A percentile compares a stretch with the other conserved stretches of the same genome.
Conservation (phyloP, 2,329 filamentous ascomycete genomes). For the Verticillium dahliae region DNA sequence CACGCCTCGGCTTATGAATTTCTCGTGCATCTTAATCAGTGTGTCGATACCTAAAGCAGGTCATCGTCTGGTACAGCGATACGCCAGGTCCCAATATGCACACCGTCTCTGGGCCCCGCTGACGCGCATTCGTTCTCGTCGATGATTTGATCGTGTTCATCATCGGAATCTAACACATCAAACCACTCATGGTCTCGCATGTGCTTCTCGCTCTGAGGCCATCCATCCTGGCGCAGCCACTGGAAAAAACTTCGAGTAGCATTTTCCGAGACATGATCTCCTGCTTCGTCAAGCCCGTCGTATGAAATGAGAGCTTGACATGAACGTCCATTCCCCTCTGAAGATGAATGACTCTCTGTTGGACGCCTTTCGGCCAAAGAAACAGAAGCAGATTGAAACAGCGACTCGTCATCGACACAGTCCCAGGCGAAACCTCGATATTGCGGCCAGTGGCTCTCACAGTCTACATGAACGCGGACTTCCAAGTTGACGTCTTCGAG, state of each 20-base stretch:
- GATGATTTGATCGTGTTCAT: slow-evolving; percentile 6
- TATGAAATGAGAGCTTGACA: slow-evolving; percentile 1
- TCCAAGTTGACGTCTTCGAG: slow-evolving; percentile 20
- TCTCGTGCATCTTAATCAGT: too few species aligned
- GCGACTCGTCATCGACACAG: slow-evolving; percentile 5
- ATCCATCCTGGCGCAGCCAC: slow-evolving; percentile 20
- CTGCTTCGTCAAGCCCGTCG: slow-evolving; percentile 7
- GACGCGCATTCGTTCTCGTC: not conserved
- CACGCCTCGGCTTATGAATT: too few species aligned
- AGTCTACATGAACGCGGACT: slow-evolving; percentile 18
- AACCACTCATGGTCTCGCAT: slow-evolving; percentile 20
- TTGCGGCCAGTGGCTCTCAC: slow-evolving; percentile 15
- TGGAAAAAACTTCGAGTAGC: slow-evolving; percentile 20
- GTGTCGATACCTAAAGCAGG: not conserved
- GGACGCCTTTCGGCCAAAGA: not conserved
- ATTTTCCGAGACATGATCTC: slow-evolving; percentile 17
- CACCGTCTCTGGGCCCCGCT: too few species aligned
- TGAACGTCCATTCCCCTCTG: not conserved
- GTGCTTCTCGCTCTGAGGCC: slow-evolving; percentile 12
- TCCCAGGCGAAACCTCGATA: slow-evolving; percentile 16
- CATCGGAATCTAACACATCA: slow-evolving; percentile 13
- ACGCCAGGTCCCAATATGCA: not conserved
- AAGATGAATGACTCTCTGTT: not conserved
- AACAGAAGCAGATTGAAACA: not conserved
- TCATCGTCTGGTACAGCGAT: too few species aligned